These are phyloP conservation scores for Corylus americana DNA, from an alignment of 306 rosid genomes.

Conservation along the genomic window DNA sequence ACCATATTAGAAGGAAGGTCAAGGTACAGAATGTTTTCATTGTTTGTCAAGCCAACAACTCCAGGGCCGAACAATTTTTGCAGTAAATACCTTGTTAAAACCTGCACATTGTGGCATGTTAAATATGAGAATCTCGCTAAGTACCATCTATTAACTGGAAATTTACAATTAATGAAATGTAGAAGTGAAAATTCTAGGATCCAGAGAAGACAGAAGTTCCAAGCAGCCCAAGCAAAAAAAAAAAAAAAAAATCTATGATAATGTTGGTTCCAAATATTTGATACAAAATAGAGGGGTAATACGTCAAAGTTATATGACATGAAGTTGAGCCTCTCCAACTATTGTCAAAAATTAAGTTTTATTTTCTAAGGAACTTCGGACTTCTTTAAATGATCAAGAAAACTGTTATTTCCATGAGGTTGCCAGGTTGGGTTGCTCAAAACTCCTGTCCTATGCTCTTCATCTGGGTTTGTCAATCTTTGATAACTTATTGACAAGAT, in stretches of 20 bases:
- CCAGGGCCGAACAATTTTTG: slow-evolving; percentile 78
- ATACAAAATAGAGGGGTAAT: background rate
- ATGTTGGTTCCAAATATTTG: background rate
- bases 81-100: slow-evolving; percentile 72
- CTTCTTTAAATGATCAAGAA: background rate
- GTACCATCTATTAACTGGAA: slow-evolving; percentile 6
- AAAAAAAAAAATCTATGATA: background rate
- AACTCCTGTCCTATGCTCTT: background rate
- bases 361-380: background rate
- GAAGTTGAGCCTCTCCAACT: background rate
- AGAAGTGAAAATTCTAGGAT: background rate
- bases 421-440: background rate
- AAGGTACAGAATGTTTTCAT: slow-evolving; percentile 56
- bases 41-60: slow-evolving; percentile 52
- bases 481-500: background rate
- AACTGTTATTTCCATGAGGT: background rate
- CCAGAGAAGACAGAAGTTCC: background rate
- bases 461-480: background rate
- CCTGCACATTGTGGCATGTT: slow-evolving; percentile 40
- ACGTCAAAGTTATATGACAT: background rate
- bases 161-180: background rate
- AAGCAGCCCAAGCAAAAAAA: background rate
- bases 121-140: slow-evolving; percentile 19
- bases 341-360: background rate
- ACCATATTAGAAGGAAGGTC: slow-evolving; percentile 98